Percentiles rank a stretch among this genome's conserved stretches.
Conservation (phyloP, 1,139 yeast genomes). For the Protomyces arabidopsidicola region DNA sequence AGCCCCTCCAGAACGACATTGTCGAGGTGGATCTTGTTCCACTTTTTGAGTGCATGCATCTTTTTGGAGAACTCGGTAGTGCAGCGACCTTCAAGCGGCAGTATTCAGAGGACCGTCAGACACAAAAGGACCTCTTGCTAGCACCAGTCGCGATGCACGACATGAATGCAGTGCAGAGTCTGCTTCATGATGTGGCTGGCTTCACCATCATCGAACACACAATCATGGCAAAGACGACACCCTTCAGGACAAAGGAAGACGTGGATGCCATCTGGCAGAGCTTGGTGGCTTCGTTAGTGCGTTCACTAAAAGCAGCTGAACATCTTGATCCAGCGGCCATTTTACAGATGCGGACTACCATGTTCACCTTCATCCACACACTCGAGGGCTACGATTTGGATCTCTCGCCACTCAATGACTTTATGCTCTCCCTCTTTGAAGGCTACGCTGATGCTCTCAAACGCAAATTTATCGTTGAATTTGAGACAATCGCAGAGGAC, state of each 20-base stretch:
- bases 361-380: conserved; percentile 72
- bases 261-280: conserved; percentile 79
- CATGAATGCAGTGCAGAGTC: conserved; percentile 47
- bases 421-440: conserved; percentile 57
- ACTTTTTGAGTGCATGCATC: conserved; percentile 75
- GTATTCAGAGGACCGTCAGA: conserved; percentile 67
- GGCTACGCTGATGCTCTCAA: conserved; percentile 57
- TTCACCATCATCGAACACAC: conserved; percentile 72
- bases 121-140: conserved; percentile 68
- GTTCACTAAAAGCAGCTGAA: conserved; percentile 37
- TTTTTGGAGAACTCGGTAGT: conserved; percentile 69
- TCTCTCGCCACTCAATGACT: conserved; percentile 57
- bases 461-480: conserved; percentile 57
- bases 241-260: conserved; percentile 42
- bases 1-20: conserved; percentile 47
- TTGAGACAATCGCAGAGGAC: conserved; percentile 58
- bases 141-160: conserved; percentile 31
- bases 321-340: conserved; percentile 42
- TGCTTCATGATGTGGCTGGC: conserved; percentile 63
- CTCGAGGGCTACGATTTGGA: conserved; percentile 63
- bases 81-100: conserved; percentile 55
- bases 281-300: conserved; percentile 40
- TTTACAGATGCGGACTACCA: conserved; percentile 50
- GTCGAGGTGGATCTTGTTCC: conserved; percentile 59
- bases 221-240: conserved; percentile 52